Conservation (phyloP, 108 stramenopile genomes). For the Pseudonitzschia multiseries region DNA sequence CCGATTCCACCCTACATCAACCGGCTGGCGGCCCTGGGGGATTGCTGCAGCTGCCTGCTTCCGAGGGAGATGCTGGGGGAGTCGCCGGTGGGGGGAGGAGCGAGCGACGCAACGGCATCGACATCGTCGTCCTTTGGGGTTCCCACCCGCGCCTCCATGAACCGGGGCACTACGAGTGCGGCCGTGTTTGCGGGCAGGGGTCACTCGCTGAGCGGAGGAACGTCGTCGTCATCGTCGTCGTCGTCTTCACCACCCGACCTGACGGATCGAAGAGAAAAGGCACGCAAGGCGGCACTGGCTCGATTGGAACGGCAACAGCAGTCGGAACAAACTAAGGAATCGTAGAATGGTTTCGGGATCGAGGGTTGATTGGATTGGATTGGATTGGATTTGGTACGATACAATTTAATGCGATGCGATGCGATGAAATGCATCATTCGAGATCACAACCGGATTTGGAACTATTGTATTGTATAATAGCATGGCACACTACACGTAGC, state of each 20-base stretch:
- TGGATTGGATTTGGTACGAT: too few species aligned
- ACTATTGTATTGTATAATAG: too few species aligned
- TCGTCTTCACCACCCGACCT: slow-evolving; percentile 48
- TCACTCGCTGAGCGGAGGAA: slow-evolving; percentile 36
- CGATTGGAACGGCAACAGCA: slow-evolving; percentile 44
- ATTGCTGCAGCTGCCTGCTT: slow-evolving; percentile 75
- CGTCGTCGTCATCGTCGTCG: neutral
- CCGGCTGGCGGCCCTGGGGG: slow-evolving; percentile 80
- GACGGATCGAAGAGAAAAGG: slow-evolving; percentile 79
- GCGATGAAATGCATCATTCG: too few species aligned
- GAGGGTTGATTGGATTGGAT: too few species aligned
- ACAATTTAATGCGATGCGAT: too few species aligned
- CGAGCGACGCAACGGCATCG: slow-evolving; percentile 13
- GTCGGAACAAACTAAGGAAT: slow-evolving; percentile 6
- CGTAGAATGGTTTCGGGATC: neutral
- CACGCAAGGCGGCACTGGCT: slow-evolving; percentile 77
- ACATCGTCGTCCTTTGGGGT: slow-evolving; percentile 38
- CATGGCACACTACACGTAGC: too few species aligned
- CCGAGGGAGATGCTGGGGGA: slow-evolving; percentile 78
- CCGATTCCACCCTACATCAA: slow-evolving; percentile 86
- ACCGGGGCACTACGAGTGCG: slow-evolving; percentile 26
- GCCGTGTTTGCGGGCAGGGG: slow-evolving; percentile 58
- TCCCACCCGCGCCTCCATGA: slow-evolving; percentile 43
- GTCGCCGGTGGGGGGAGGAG: slow-evolving; percentile 70
- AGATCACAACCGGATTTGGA: too few species aligned